A percentile compares a stretch with the other conserved stretches of the same genome.
Evolutionary conservation across 805 yeast species (phyloP).

Genomic region (Ogataea thermomethanolica): DNA sequence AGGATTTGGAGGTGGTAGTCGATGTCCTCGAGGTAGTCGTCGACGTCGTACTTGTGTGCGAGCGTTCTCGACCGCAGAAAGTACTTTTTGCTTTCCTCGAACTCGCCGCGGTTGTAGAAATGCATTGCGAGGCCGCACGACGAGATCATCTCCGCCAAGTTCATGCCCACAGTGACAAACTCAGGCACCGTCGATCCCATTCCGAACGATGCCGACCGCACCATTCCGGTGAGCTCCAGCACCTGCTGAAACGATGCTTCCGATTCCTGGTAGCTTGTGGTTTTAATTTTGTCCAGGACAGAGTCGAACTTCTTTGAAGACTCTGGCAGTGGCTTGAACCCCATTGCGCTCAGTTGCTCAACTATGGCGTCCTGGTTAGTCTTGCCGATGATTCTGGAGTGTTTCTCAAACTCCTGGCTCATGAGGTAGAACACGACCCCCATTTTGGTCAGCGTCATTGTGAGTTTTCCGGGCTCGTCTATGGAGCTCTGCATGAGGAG

Average conservation of each 20-base stretch:
- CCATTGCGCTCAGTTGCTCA: constrained; percentile 6
- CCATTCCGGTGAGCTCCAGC: constrained; percentile 11
- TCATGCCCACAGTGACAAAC: constrained; percentile 14
- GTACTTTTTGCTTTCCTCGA: constrained; percentile 13
- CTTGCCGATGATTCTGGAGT: not conserved
- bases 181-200: constrained; percentile 13
- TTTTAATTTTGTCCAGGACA: not conserved
- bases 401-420: constrained; percentile 10
- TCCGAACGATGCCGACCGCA: constrained; percentile 12
- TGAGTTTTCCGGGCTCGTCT: constrained; percentile 20
- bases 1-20: constrained; percentile 11
- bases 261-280: constrained; percentile 9
- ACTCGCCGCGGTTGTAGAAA: constrained; percentile 8
- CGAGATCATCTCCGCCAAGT: constrained; percentile 18
- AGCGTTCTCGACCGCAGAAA: constrained; percentile 17
- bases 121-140: constrained; percentile 19
- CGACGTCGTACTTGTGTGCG: constrained; percentile 17
- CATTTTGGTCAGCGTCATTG: constrained; percentile 17
- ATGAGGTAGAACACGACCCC: constrained; percentile 16
- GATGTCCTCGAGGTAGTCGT: constrained; percentile 17
- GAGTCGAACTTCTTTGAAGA: not conserved
- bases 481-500: constrained; percentile 16
- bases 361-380: constrained; percentile 1
- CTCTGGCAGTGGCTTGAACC: constrained; percentile 2
- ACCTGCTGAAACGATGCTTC: constrained; percentile 15